Percentiles rank a stretch among this genome's conserved stretches.
These are phyloP conservation scores for Exophiala viscosa DNA, from an alignment of 2,329 filamentous ascomycete genomes.

Conservation along the genomic window DNA sequence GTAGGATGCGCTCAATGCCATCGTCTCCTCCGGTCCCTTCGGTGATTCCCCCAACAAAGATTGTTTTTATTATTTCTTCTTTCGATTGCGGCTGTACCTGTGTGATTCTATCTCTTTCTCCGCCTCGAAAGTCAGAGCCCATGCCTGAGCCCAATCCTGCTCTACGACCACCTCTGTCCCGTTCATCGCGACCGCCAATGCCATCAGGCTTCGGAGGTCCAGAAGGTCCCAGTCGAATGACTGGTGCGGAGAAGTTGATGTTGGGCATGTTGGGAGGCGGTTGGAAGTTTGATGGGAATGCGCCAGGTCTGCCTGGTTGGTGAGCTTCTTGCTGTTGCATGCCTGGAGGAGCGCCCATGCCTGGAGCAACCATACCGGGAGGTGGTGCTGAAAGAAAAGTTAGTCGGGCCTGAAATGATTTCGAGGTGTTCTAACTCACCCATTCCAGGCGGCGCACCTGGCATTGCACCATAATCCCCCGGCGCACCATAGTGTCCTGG, in stretches of 20 bases:
- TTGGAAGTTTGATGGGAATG: constrained; percentile 79
- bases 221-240: constrained; percentile 85
- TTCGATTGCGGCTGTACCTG: constrained; percentile 75
- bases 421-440: constrained; percentile 52
- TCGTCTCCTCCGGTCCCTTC: constrained; percentile 73
- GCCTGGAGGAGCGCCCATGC: constrained; percentile 73
- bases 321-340: constrained; percentile 70
- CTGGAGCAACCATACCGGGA: constrained; percentile 73
- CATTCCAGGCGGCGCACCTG: constrained; percentile 74
- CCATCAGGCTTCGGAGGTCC: constrained; percentile 58
- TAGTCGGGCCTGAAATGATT: constrained; percentile 15
- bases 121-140: constrained; percentile 41
- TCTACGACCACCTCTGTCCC: constrained; percentile 51
- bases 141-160: constrained; percentile 57
- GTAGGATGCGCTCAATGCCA: constrained; percentile 72
- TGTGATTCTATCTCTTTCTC: constrained; percentile 66
- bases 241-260: constrained; percentile 96
- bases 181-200: constrained; percentile 42
- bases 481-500: constrained; percentile 65
- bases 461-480: constrained; percentile 69
- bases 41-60: constrained; percentile 84
- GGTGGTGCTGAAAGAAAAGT: constrained; percentile 57
- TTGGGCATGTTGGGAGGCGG: constrained; percentile 88
- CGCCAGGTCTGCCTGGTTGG: constrained; percentile 74
- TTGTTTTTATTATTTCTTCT: constrained; percentile 86